Evolutionary conservation across 1,284 basidiomycete species (phyloP).

Genomic region (Afroboletus lepidellus): DNA sequence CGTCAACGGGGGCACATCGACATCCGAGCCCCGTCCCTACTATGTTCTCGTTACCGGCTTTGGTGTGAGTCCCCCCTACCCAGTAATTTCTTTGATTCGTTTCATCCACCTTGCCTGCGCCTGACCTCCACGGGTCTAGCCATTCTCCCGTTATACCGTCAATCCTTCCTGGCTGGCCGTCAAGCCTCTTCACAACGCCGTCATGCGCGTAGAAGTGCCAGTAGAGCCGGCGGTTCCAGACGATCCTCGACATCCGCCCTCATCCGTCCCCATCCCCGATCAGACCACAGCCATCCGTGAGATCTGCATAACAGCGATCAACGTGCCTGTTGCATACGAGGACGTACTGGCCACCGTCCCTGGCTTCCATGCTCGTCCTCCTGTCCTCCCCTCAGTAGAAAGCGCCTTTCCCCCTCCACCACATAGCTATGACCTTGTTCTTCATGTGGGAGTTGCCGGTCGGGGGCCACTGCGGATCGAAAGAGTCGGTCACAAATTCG

Average conservation of each 20-base stretch:
- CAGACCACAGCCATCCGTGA: constrained; percentile 27
- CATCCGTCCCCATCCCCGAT: constrained; percentile 7
- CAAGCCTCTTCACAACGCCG: constrained; percentile 51
- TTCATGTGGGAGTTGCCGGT: constrained; percentile 70
- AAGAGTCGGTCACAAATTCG: constrained; percentile 63
- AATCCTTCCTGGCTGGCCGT: constrained; percentile 69
- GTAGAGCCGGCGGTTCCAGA: constrained; percentile 1
- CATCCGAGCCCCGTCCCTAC: constrained; percentile 31
- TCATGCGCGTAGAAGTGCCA: constrained; percentile 44
- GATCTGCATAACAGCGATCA: constrained; percentile 60
- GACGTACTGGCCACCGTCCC: constrained; percentile 59
- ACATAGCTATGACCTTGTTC: constrained; percentile 69
- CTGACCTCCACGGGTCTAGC: constrained; percentile 39
- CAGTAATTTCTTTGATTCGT: constrained; percentile 17
- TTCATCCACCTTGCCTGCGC: constrained; percentile 9
- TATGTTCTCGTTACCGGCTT: constrained; percentile 58
- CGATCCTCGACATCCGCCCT: constrained; percentile 6
- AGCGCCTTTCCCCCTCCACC: constrained; percentile 42
- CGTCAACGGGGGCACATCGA: constrained; percentile 17
- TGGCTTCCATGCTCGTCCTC: constrained; percentile 60
- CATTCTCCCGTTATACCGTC: constrained; percentile 51
- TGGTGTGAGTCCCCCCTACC: constrained; percentile 46
- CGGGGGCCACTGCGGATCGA: constrained; percentile 66
- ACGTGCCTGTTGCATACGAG: constrained; percentile 62
- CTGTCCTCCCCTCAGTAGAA: constrained; percentile 46